Conservation (phyloP, 202 grass and related monocot species). For the Setaria italica region DNA sequence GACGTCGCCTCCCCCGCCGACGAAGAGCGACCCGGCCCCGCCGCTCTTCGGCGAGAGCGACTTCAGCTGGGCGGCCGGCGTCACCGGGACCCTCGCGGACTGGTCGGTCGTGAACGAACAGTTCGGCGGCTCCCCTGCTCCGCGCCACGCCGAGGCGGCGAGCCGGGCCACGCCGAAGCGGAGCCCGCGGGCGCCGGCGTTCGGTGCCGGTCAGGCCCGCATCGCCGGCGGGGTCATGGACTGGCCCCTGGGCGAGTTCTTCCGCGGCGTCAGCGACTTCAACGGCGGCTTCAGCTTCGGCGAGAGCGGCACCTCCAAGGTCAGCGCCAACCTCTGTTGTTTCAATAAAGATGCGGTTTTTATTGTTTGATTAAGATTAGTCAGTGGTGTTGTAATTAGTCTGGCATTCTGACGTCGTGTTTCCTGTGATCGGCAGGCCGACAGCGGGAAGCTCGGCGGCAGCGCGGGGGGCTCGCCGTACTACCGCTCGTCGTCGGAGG, state of each 20-base stretch:
- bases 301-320: conserved; percentile 76
- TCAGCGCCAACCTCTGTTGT: conserved; percentile 30
- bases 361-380: background rate
- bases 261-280: conserved; percentile 64
- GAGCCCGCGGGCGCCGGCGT: conserved; percentile 39
- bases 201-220: conserved; percentile 33
- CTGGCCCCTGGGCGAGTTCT: conserved; percentile 84
- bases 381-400: background rate
- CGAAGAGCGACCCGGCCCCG: conserved; percentile 22
- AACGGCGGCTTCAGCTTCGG: conserved; percentile 60
- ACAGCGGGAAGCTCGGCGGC: conserved; percentile 73
- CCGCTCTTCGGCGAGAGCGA: conserved; percentile 12
- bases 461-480: conserved; percentile 57
- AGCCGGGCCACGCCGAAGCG: conserved; percentile 27
- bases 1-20: conserved; percentile 21
- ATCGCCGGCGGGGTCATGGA: conserved; percentile 54
- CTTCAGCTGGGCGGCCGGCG: conserved; percentile 37
- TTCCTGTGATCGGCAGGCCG: conserved; percentile 44
- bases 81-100: conserved; percentile 37
- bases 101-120: conserved; percentile 51
- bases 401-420: conserved; percentile 5
- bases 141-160: background rate
- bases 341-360: conserved; percentile 6
- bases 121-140: conserved; percentile 39
- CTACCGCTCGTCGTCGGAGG: conserved; percentile 49